Evolutionary conservation across 225 moss, liverwort and hornwort species (phyloP).

Genomic region (Polytrichum formosum): DNA sequence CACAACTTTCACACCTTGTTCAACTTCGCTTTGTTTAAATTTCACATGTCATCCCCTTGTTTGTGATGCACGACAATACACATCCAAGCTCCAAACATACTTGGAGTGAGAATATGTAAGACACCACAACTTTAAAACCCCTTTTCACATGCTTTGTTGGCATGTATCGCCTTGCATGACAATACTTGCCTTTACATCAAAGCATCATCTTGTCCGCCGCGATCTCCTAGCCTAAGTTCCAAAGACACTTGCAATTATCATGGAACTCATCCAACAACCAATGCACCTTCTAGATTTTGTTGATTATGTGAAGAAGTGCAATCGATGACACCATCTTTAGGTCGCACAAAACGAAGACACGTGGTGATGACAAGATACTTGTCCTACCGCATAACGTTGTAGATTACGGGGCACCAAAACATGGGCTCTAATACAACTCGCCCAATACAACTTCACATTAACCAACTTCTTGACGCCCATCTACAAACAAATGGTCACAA

Average conservation of each 20-base stretch:
- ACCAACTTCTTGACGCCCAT: neutral
- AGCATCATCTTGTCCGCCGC: neutral
- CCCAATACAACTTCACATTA: neutral
- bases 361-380: neutral
- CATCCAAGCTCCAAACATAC: neutral
- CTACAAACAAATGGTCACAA: neutral
- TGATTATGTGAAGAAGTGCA: neutral
- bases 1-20: neutral
- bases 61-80: neutral
- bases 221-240: neutral
- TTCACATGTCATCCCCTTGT: neutral
- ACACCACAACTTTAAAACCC: neutral
- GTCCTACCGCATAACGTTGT: neutral
- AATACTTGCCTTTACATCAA: neutral
- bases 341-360: neutral
- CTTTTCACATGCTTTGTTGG: neutral
- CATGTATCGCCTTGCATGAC: neutral
- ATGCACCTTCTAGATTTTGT: neutral
- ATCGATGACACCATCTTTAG: neutral
- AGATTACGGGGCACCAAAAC: neutral
- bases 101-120: neutral
- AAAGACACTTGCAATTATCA: neutral
- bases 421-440: neutral
- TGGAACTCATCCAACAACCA: neutral
- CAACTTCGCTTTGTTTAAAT: neutral